Percentiles rank a stretch among this genome's conserved stretches.
phyloP scores from a whole-genome alignment of 1,284 basidiomycete genomes.

The Melampsora larici-populina region DNA sequence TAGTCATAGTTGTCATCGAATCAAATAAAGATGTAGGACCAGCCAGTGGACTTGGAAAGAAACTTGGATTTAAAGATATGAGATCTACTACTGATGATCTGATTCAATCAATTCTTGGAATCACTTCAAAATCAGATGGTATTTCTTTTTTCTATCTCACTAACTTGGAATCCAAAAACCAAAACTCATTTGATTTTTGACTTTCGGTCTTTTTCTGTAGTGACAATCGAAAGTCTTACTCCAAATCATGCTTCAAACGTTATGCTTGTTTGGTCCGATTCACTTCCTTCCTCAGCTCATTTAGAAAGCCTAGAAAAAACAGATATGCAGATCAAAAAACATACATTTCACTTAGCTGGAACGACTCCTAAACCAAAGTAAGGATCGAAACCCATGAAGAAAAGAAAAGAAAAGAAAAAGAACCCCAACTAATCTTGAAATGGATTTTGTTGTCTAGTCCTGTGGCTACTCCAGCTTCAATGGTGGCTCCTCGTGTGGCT shows the following conservation, averaged over 20 bases:
- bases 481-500: neutral
- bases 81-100: slow-evolving; percentile 49
- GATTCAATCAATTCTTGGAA: slow-evolving; percentile 48
- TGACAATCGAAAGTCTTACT: slow-evolving; percentile 8
- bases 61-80: slow-evolving; percentile 51
- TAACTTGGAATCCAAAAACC: too few species aligned
- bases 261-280: slow-evolving; percentile 22
- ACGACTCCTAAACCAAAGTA: neutral
- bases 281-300: neutral
- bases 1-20: slow-evolving; percentile 50
- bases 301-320: slow-evolving; percentile 22
- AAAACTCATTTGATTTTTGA: too few species aligned
- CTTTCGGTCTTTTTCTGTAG: neutral
- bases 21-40: slow-evolving; percentile 48
- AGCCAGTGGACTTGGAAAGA: slow-evolving; percentile 49
- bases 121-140: slow-evolving; percentile 46
- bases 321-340: slow-evolving; percentile 9
- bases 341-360: slow-evolving; percentile 5
- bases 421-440: too few species aligned
- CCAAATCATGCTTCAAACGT: slow-evolving; percentile 18
- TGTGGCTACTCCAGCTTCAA: neutral
- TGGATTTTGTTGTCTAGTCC: too few species aligned
- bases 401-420: too few species aligned
- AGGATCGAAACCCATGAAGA: too few species aligned
- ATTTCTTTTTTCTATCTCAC: too few species aligned